phyloP scores from a whole-genome alignment of 1,284 basidiomycete species.

The Ceratobasidium sp. region DNA sequence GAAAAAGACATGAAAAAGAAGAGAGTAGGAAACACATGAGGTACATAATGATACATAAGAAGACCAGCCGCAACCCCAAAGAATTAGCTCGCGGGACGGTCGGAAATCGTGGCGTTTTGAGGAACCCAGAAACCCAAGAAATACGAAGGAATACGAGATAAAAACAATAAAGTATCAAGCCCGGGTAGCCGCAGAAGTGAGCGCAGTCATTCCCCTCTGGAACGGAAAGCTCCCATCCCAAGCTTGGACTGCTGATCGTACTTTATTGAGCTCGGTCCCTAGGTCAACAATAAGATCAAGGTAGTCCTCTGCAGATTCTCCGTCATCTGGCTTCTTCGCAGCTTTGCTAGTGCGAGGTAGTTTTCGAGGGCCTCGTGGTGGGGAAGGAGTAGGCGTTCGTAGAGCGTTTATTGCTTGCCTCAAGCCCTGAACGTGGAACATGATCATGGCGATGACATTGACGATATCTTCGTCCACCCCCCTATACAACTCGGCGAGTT shows the following conservation, averaged over 20 bases:
- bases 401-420: conserved; percentile 33
- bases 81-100: background rate
- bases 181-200: conserved; percentile 22
- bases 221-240: conserved; percentile 39
- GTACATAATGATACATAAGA: conserved; percentile 39
- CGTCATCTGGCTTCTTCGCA: conserved; percentile 15
- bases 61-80: background rate
- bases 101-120: background rate
- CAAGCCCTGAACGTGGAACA: conserved; percentile 28
- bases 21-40: background rate
- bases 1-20: background rate
- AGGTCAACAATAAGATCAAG: conserved; percentile 35
- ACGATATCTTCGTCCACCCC: conserved; percentile 38
- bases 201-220: conserved; percentile 18
- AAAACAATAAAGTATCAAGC: conserved; percentile 2
- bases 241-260: conserved; percentile 3
- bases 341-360: conserved; percentile 2
- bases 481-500: conserved; percentile 38
- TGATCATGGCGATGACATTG: conserved; percentile 30
- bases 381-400: conserved; percentile 30
- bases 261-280: conserved; percentile 30
- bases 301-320: conserved; percentile 28
- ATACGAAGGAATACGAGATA: conserved; percentile 11
- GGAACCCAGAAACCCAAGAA: conserved; percentile 2
- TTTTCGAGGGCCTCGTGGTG: conserved; percentile 32